phyloP scores from a whole-genome alignment of 768 basidiomycete species.

The Cystobasidium onofrii region DNA sequence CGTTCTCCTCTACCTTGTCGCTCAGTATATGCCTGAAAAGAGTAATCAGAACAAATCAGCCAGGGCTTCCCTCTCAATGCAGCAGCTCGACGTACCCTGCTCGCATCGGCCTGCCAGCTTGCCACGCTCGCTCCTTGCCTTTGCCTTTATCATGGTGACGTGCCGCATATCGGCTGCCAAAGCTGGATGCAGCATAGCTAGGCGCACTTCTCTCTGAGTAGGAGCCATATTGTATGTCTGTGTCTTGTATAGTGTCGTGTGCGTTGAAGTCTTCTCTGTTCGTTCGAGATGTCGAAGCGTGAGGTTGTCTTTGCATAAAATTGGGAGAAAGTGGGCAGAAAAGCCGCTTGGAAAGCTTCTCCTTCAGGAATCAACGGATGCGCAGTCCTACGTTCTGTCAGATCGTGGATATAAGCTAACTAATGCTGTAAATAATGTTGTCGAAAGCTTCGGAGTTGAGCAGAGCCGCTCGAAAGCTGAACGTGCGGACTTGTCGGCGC shows the following conservation, averaged over 20 bases:
- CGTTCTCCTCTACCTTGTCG: background rate
- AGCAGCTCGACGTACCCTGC: background rate
- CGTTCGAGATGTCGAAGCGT: background rate
- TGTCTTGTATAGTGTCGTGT: background rate
- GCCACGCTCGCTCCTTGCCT: constrained; percentile 24
- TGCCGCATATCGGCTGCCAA: background rate
- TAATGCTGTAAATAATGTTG: too few species aligned
- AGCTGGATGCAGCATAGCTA: background rate
- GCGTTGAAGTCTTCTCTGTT: constrained; percentile 3
- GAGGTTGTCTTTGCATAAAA: constrained; percentile 5
- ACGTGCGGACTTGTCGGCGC: background rate
- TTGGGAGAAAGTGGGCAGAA: background rate
- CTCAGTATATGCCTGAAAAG: background rate
- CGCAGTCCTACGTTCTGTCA: too few species aligned
- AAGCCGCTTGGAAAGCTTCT: too few species aligned
- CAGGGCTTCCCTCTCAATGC: too few species aligned
- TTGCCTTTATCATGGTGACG: background rate
- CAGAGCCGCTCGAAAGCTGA: too few species aligned
- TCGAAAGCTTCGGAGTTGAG: too few species aligned
- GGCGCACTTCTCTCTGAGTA: background rate
- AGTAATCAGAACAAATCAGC: background rate
- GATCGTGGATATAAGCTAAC: too few species aligned
- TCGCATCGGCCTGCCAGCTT: background rate
- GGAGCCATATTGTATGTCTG: background rate
- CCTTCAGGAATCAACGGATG: background rate